phyloP scores from a whole-genome alignment of 345 rosid genomes.

The Gynandropsis gynandra region DNA sequence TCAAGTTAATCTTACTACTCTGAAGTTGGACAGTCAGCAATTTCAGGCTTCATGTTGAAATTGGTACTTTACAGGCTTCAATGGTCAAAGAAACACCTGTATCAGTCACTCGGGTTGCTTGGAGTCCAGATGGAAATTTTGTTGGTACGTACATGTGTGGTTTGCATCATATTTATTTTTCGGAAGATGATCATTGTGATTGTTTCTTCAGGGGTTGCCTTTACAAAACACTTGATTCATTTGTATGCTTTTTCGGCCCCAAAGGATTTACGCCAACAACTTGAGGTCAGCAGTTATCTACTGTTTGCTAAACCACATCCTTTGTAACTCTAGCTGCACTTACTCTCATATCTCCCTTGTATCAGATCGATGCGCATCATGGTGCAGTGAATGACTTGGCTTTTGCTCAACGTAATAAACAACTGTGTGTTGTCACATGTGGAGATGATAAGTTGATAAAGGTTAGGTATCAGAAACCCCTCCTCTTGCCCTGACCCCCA shows the following conservation, averaged over 20 bases:
- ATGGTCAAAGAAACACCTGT: slow-evolving; percentile 33
- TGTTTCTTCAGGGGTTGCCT: slow-evolving; percentile 56
- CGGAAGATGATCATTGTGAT: slow-evolving; percentile 15
- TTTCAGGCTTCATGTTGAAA: background rate
- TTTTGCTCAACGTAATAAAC: slow-evolving; percentile 76
- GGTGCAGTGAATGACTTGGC: slow-evolving; percentile 90
- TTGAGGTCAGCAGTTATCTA: slow-evolving; percentile 39
- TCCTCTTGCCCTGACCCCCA: too few relatives aligned
- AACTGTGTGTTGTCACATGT: slow-evolving; percentile 74
- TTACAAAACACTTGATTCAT: slow-evolving; percentile 54
- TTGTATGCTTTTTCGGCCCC: slow-evolving; percentile 42
- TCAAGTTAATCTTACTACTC: too few relatives aligned
- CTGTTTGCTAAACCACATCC: slow-evolving; percentile 2
- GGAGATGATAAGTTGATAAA: slow-evolving; percentile 88
- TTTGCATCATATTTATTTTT: background rate
- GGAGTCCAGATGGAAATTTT: slow-evolving; percentile 65
- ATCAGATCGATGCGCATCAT: slow-evolving; percentile 75
- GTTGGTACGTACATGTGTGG: slow-evolving; percentile 41
- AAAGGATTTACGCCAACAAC: slow-evolving; percentile 47
- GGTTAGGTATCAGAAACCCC: slow-evolving; percentile 29
- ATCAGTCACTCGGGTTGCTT: slow-evolving; percentile 51
- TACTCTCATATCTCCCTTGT: slow-evolving; percentile 19
- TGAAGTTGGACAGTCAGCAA: too few relatives aligned
- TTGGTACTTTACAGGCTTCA: slow-evolving; percentile 33
- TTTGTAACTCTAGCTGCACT: slow-evolving; percentile 7